Evolutionary conservation across 1,139 yeast genomes (phyloP), one percentile per base, ranked within the genome.

Genomic region (Debaryomyces sp.): DNA sequence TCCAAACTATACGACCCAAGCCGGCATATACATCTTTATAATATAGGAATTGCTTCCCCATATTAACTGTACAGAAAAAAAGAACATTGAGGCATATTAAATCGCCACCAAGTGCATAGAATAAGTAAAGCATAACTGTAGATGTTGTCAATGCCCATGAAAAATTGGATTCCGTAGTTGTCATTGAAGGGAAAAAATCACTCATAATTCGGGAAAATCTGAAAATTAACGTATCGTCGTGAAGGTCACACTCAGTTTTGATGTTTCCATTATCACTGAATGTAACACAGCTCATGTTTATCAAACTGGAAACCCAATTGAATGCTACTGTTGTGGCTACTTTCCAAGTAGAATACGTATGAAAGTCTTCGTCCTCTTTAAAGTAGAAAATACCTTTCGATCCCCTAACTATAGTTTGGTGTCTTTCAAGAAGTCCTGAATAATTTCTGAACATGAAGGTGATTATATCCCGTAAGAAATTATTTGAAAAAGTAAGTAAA

Each of bases 41-140:
- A 34, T 41, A 34, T 6, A n/a, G 39, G 5, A 37, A n/a, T 12
- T 15, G 27, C 26, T 30, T 27, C 26, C 35, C 18, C 10, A 39
- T 21, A 13, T 29, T 23, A 18, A 35, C 12, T 35, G 26, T 41
- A 18, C 43, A 26, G 15, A 43, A 53, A 47, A 60, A 58, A 22
- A 54, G 49, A 26, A 68, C 61, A 48, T 71, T 68, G 49, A 69
- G 49, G 34, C 70, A 63, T 9, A 72, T 48, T 26, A 71, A 45
- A 54, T 69, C 66, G 2, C 74, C 75, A 4, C 66, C 50, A 12
- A 68, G 42, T 0, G 69, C 71, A 52, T 69, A 72, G 4, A 53
- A 10, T 32, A 66, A 47, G 58, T 64, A 71, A 6, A 67, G 44
- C 18, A 51, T n/a, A n/a, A 71, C 52, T 13, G 72, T 64, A 15